phyloP scores from a whole-genome alignment of 805 yeast species.

The Ogataea glucozyma region DNA sequence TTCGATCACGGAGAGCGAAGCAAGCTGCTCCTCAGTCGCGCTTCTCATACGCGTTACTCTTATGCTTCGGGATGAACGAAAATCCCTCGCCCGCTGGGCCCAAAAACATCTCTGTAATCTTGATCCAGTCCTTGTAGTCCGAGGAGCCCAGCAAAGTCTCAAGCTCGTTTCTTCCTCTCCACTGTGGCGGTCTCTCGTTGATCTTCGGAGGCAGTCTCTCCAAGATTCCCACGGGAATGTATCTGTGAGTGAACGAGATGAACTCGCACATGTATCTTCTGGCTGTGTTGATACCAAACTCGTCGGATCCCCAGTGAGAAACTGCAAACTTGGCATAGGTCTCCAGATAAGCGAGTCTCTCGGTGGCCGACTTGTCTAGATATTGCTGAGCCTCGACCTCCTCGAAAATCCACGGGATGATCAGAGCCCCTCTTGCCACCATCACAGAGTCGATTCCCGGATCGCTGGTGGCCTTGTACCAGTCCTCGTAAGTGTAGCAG shows the following conservation, averaged over 20 bases:
- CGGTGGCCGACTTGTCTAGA: slow-evolving; percentile 86
- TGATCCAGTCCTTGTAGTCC: slow-evolving; percentile 93
- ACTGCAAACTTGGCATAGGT: slow-evolving; percentile 77
- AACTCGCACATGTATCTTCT: slow-evolving; percentile 94
- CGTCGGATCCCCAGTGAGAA: slow-evolving; percentile 98
- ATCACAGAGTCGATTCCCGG: slow-evolving; percentile 87
- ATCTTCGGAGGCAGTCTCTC: slow-evolving; percentile 85
- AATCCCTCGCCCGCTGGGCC: slow-evolving; percentile 81
- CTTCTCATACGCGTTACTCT: slow-evolving; percentile 71
- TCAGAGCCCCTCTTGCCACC: slow-evolving; percentile 97
- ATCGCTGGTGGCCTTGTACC: slow-evolving; percentile 68
- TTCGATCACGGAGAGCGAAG: too few relatives aligned
- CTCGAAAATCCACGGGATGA: slow-evolving; percentile 98
- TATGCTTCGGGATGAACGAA: slow-evolving; percentile 89
- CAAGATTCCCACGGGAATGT: slow-evolving; percentile 89
- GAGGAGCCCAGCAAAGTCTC: slow-evolving; percentile 86
- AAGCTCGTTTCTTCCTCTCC: slow-evolving; percentile 90
- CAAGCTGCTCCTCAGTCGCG: too few relatives aligned
- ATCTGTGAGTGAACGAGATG: slow-evolving; percentile 89
- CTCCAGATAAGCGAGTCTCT: slow-evolving; percentile 75
- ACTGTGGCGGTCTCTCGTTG: slow-evolving; percentile 91
- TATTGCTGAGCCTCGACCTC: slow-evolving; percentile 89
- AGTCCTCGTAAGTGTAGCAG: slow-evolving; percentile 81
- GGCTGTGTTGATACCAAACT: slow-evolving; percentile 84
- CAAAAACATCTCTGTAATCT: slow-evolving; percentile 89